Evolutionary conservation across 2,329 filamentous ascomycete genomes (phyloP), one percentile per base, ranked within the genome.

Genomic region (Paraphaeosphaeria minitans): DNA sequence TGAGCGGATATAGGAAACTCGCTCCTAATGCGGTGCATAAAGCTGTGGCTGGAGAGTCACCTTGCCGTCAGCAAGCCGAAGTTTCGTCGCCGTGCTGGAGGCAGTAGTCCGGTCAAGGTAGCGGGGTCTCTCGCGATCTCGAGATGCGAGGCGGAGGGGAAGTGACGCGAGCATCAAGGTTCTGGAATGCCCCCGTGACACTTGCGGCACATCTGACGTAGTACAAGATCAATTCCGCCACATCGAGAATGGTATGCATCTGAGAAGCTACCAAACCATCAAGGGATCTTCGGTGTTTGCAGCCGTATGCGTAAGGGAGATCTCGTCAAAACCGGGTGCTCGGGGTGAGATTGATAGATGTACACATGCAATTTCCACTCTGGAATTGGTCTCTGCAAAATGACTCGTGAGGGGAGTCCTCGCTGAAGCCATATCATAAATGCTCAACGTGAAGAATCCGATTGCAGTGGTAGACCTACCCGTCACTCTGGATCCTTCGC

Each of bases 201-300:
- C 14, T 19, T 41, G 35, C 19, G 16, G 22, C 13, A 49, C 21
- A 35, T 46, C 22, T 46, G 33, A 24, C 49, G 49, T 41, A 51
- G 37, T 21, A 51, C 49, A 41, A 41, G 21, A 24, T 31, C 13
- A 24, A 16, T 41, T 41, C 33, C 49, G 33, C 49, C 33, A 51
- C 49, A 51, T 14, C 27, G 49, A 51, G 33, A 51, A 41, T 51
- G 49, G 21, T 51, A 51, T 51, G 49, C 33, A 39, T 27, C 49
- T 19, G 33, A 39, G 19, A 39, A 19, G 49, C 19, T 39, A 51
- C 49, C 33, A 29, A 41, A 5, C 19, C 7, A 49, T 27, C 45
- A 35, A 39, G 31, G 49, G 31, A 51, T 39, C 49, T 9, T 16
- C 21, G 6, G 41, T 22, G 10, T 42, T 9, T 5, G 39, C 16